Evolutionary conservation across 1,284 basidiomycete species (phyloP), one percentile per base, ranked within the genome.

Genomic region (Mycosarcoma maydis): DNA sequence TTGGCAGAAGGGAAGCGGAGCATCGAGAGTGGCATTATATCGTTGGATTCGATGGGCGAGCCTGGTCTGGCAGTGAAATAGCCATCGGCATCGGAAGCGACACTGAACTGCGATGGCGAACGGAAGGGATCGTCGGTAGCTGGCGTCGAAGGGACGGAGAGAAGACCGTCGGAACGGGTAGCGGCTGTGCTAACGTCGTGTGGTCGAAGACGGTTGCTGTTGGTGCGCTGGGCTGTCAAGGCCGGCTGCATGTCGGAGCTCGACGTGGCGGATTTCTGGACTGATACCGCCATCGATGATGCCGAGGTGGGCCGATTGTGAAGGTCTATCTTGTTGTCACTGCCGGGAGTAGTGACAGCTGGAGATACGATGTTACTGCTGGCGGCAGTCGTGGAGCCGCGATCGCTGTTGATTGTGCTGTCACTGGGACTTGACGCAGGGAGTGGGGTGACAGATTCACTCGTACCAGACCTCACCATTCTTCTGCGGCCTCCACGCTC

Each of bases 41-140:
- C 61, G 22, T 32, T 22, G 3, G 20, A 3, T 3, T 57, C 61
- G 16, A 34, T 26, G 3, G 61, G 61, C 1, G 61, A 65, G 10
- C 47, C 54, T 3, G 61, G 61, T 16, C 61, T 49, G 26, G 61
- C 61, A 16, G 61, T 65, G 23, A 65, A 65, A 29, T 65, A 65
- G 13, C 61, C 55, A 17, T 65, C 61, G 7, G 50, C 42, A 11
- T 58, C 61, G 14, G 61, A 58, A 8, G 50, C 42, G 23, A 50
- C 19, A 32, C 55, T 58, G 32, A 50, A 42, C 37, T 60, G 52
- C n/a, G 64, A 65, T 2, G 54, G 55, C 13, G 61, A 45, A 8
- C 55, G 50, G 19, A 56, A 57, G 7, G 49, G 24, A 6, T 47
- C 60, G 43, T 59, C 43, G 13, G 57, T 40, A 19, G 41, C 44